Evolutionary conservation across 352 stramenopile species (phyloP).

Genomic region (Phytopythium helicoides): DNA sequence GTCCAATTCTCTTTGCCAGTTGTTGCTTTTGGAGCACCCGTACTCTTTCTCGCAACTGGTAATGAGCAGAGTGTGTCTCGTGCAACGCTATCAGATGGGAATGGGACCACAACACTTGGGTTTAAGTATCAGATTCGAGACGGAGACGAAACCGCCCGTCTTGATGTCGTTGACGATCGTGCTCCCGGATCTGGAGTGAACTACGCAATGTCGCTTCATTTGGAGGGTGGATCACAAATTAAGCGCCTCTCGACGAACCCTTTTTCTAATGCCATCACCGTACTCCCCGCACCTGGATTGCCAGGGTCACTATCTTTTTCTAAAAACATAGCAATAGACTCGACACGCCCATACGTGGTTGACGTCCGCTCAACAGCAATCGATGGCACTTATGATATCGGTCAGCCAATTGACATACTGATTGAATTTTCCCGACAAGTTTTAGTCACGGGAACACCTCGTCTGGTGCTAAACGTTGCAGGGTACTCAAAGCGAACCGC

Average conservation of each 20-base stretch:
- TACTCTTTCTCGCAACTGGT: constrained; percentile 28
- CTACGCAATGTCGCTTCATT: constrained; percentile 46
- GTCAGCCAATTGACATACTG: constrained; percentile 44
- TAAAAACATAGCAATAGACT: constrained; percentile 48
- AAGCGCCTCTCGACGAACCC: constrained; percentile 46
- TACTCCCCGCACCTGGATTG: constrained; percentile 41
- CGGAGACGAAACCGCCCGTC: constrained; percentile 27
- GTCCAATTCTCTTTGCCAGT: constrained; percentile 69
- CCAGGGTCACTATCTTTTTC: constrained; percentile 40
- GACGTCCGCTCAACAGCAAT: constrained; percentile 29
- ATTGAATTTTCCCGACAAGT: constrained; percentile 56
- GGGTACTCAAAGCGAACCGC: constrained; percentile 32
- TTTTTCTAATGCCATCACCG: constrained; percentile 32
- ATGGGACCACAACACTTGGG: constrained; percentile 34
- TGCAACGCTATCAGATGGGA: constrained; percentile 31
- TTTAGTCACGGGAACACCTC: constrained; percentile 36
- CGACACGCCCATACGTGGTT: constrained; percentile 37
- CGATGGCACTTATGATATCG: constrained; percentile 68
- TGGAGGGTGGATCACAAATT: constrained; percentile 36
- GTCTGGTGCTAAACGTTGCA: constrained; percentile 53
- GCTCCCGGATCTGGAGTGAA: constrained; percentile 24
- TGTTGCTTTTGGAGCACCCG: constrained; percentile 45
- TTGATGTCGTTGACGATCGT: constrained; percentile 61
- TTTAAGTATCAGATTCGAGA: constrained; percentile 49
- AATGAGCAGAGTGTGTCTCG: constrained; percentile 6